Percentiles rank a stretch among this genome's conserved stretches.
Evolutionary conservation across 2,329 filamentous ascomycete genomes (phyloP).

Genomic region (Pyrenochaeta sp.): DNA sequence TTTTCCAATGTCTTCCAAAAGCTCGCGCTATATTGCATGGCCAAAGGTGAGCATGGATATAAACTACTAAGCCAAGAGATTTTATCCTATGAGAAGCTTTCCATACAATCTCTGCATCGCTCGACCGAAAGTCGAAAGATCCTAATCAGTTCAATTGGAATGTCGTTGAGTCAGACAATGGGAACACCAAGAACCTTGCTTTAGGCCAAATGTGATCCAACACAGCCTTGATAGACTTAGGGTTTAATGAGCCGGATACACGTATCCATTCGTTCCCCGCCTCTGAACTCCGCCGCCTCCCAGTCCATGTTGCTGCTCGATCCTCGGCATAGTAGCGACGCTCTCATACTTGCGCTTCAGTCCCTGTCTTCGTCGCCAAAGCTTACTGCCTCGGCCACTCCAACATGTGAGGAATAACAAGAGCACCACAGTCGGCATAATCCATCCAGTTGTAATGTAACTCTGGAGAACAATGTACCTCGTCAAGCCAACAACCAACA

Average conservation of each 20-base stretch:
- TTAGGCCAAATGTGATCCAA: too few species aligned
- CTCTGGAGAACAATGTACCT: conserved; percentile 4
- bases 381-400: conserved; percentile 13
- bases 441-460: conserved; percentile 12
- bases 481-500: conserved; percentile 8
- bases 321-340: not conserved
- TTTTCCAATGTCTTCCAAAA: too few species aligned
- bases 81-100: too few species aligned
- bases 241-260: not conserved
- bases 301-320: not conserved
- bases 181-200: too few species aligned
- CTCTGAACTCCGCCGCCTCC: not conserved
- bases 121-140: too few species aligned
- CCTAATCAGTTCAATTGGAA: too few species aligned
- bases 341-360: conserved; percentile 7
- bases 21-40: too few species aligned
- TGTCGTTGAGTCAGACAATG: too few species aligned
- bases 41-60: too few species aligned
- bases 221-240: too few species aligned
- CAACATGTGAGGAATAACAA: conserved; percentile 13
- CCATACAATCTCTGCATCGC: too few species aligned
- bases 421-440: conserved; percentile 17
- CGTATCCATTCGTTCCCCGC: conserved; percentile 6
- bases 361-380: conserved; percentile 1
- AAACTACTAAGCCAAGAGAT: too few species aligned